Conservation (phyloP, 2,329 filamentous ascomycete genomes). For the Colletotrichum gloeosporioides region DNA sequence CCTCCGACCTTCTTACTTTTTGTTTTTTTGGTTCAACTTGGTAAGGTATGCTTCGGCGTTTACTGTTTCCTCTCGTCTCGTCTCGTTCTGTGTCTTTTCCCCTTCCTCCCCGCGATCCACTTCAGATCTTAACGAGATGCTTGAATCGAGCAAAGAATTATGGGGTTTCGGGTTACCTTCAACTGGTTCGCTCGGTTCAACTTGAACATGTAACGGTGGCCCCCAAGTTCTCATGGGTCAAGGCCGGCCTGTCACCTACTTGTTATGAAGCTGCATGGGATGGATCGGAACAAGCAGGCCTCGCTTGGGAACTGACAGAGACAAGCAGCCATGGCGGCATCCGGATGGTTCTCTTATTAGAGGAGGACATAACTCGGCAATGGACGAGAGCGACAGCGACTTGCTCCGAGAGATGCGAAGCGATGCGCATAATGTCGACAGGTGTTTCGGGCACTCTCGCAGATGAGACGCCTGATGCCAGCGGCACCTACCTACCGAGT, state of each 20-base stretch:
- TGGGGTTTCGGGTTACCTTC: not conserved
- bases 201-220: slow-evolving; percentile 1
- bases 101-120: slow-evolving; percentile 16
- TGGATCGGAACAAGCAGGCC: slow-evolving; percentile 1
- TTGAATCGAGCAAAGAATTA: slow-evolving; percentile 17
- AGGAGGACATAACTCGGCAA: not conserved
- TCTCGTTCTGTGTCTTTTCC: not conserved
- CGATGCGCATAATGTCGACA: not conserved
- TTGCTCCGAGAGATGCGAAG: not conserved
- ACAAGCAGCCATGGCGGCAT: not conserved
- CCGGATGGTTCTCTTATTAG: not conserved
- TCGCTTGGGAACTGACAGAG: not conserved
- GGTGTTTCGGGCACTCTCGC: not conserved
- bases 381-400: not conserved
- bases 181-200: not conserved
- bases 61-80: not conserved
- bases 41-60: not conserved
- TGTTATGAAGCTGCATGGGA: not conserved
- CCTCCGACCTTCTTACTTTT: not conserved
- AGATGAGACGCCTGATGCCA: not conserved
- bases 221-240: not conserved
- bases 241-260: not conserved
- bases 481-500: not conserved
- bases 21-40: not conserved
- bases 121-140: slow-evolving; percentile 21